Evolutionary conservation across 1,284 basidiomycete genomes (phyloP).

Genomic region (Moesziomyces globuligerus): DNA sequence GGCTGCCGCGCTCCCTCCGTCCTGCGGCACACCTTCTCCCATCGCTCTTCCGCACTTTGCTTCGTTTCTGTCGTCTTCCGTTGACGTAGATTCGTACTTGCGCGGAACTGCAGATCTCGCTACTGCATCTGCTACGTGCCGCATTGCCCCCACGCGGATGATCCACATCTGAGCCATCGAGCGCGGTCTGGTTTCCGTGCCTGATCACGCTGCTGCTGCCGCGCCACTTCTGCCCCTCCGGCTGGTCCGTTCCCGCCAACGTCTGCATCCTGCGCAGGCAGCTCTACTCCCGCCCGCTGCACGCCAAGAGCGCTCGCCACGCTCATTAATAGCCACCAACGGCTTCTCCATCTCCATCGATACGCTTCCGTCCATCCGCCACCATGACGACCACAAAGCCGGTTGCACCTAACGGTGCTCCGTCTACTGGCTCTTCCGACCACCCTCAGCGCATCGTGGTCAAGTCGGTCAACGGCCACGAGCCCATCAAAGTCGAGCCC

Average conservation of each 20-base stretch:
- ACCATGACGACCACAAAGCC: conserved; percentile 23
- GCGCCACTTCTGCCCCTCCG: background rate
- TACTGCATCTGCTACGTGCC: background rate
- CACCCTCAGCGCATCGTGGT: conserved; percentile 45
- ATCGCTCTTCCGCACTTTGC: background rate
- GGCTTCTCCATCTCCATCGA: too few relatives aligned
- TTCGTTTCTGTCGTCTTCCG: background rate
- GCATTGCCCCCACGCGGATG: background rate
- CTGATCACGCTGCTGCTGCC: background rate
- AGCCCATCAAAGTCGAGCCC: conserved; percentile 34
- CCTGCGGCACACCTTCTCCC: too few relatives aligned
- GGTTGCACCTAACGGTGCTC: conserved; percentile 3
- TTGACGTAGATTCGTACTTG: too few relatives aligned
- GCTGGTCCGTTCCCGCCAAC: background rate
- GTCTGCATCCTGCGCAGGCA: background rate
- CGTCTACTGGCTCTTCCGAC: conserved; percentile 12
- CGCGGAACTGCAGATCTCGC: background rate
- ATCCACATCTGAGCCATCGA: background rate
- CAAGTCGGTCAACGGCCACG: conserved; percentile 46
- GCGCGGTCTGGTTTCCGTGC: background rate
- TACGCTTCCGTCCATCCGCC: too few relatives aligned
- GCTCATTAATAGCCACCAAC: too few relatives aligned
- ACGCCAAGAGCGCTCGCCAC: too few relatives aligned
- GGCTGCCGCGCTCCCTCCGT: background rate
- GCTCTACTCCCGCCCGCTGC: too few relatives aligned